phyloP scores from a whole-genome alignment of 805 yeast species.

The Candida boleticola region DNA sequence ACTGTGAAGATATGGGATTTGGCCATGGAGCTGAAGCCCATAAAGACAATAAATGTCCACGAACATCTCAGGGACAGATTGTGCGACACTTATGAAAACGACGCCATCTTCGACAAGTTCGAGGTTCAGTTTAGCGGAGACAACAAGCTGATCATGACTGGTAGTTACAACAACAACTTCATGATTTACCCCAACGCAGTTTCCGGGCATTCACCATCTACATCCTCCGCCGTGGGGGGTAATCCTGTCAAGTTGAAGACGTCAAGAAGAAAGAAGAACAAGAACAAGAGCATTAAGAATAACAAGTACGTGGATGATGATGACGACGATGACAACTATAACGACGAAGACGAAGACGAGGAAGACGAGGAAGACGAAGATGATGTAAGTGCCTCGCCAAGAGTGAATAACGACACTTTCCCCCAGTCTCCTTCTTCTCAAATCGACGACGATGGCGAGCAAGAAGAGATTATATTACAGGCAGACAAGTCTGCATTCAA shows the following conservation, averaged over 20 bases:
- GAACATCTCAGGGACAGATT: slow-evolving; percentile 89
- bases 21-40: slow-evolving; percentile 93
- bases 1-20: slow-evolving; percentile 98
- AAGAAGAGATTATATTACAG: slow-evolving; percentile 73
- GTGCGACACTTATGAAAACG: slow-evolving; percentile 97
- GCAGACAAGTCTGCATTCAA: slow-evolving; percentile 98
- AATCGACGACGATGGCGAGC: slow-evolving; percentile 34
- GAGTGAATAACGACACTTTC: slow-evolving; percentile 19
- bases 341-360: slow-evolving; percentile 33
- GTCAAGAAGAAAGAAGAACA: background rate
- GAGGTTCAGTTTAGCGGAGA: slow-evolving; percentile 96
- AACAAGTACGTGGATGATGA: slow-evolving; percentile 9
- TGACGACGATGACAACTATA: slow-evolving; percentile 44
- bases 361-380: slow-evolving; percentile 27
- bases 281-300: background rate
- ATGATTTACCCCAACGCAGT: slow-evolving; percentile 92
- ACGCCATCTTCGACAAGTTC: slow-evolving; percentile 96
- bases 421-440: slow-evolving; percentile 34
- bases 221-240: slow-evolving; percentile 15
- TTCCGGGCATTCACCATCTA: slow-evolving; percentile 16
- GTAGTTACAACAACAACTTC: slow-evolving; percentile 94
- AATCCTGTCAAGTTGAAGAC: background rate
- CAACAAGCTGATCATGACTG: slow-evolving; percentile 89
- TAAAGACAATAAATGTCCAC: slow-evolving; percentile 92
- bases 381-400: slow-evolving; percentile 27